Evolutionary conservation across 192 early-diverging fungal genomes (phyloP).

Genomic region (Rhizophagus clarus): DNA sequence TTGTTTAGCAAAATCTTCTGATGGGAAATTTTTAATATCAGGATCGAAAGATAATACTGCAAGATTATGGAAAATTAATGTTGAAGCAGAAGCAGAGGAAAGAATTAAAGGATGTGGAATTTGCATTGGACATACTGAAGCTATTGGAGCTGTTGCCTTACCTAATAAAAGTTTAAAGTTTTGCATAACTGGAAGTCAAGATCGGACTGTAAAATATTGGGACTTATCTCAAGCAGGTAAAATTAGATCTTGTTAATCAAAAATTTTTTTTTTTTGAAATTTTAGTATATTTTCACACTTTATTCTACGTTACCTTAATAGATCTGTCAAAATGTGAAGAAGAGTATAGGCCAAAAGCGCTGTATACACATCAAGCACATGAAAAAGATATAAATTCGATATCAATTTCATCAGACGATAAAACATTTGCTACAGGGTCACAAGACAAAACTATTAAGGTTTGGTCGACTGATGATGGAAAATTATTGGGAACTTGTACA

Average conservation of each 20-base stretch:
- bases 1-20: slow-evolving; percentile 68
- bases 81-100: slow-evolving; percentile 54
- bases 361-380: slow-evolving; percentile 92
- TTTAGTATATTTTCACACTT: neutral
- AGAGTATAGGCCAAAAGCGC: slow-evolving; percentile 55
- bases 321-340: neutral
- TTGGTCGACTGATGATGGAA: slow-evolving; percentile 85
- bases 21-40: slow-evolving; percentile 73
- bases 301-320: neutral
- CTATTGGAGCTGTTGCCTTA: slow-evolving; percentile 86
- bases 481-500: slow-evolving; percentile 73
- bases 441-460: slow-evolving; percentile 95
- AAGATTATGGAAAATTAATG: slow-evolving; percentile 76
- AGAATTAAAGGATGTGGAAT: slow-evolving; percentile 68
- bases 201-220: slow-evolving; percentile 96
- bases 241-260: neutral
- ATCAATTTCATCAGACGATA: slow-evolving; percentile 87
- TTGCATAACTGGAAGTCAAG: slow-evolving; percentile 86
- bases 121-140: slow-evolving; percentile 89
- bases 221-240: slow-evolving; percentile 65
- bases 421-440: slow-evolving; percentile 89
- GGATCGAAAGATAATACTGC: slow-evolving; percentile 93
- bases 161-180: slow-evolving; percentile 66
- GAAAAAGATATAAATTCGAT: slow-evolving; percentile 97
- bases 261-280: neutral